These are phyloP conservation scores for Grigorovia jiainica DNA, from an alignment of 805 yeast species.

Conservation along the genomic window DNA sequence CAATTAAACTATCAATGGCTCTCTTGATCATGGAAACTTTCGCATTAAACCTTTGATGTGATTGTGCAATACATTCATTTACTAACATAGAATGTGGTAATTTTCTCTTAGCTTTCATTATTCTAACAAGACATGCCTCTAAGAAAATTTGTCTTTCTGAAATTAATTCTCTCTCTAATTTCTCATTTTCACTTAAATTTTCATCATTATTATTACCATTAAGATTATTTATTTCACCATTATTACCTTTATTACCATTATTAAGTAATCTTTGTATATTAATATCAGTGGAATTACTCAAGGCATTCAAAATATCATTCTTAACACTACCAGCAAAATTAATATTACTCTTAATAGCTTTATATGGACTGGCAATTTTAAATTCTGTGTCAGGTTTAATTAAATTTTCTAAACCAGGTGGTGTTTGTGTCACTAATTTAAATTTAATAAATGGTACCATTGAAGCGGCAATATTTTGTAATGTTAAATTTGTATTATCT, in stretches of 20 bases:
- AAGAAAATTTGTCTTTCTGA: conserved; percentile 79
- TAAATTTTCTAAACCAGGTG: conserved; percentile 49
- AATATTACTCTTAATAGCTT: conserved; percentile 73
- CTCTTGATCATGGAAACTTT: conserved; percentile 77
- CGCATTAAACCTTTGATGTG: conserved; percentile 74
- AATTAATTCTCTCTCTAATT: conserved; percentile 69
- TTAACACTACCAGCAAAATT: conserved; percentile 61
- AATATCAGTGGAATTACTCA: conserved; percentile 9
- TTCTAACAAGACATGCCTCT: conserved; percentile 89
- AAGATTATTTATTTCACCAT: neutral
- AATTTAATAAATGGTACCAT: conserved; percentile 72
- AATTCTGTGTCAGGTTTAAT: conserved; percentile 47
- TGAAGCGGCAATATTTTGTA: conserved; percentile 61
- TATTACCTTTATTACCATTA: neutral
- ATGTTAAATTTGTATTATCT: conserved; percentile 59
- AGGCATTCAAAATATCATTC: conserved; percentile 23
- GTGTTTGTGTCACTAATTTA: conserved; percentile 59
- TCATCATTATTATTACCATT: conserved; percentile 2
- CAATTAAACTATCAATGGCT: conserved; percentile 77
- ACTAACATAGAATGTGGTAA: conserved; percentile 72
- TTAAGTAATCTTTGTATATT: conserved; percentile 14
- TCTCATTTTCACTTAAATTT: conserved; percentile 37
- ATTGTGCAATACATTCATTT: conserved; percentile 80
- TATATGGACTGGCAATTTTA: conserved; percentile 71
- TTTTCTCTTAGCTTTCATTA: conserved; percentile 87